A percentile compares a stretch with the other conserved stretches of the same genome.
Evolutionary conservation across 202 grass and related monocot species (phyloP).

Genomic region (Cymbopogon flexuosus): DNA sequence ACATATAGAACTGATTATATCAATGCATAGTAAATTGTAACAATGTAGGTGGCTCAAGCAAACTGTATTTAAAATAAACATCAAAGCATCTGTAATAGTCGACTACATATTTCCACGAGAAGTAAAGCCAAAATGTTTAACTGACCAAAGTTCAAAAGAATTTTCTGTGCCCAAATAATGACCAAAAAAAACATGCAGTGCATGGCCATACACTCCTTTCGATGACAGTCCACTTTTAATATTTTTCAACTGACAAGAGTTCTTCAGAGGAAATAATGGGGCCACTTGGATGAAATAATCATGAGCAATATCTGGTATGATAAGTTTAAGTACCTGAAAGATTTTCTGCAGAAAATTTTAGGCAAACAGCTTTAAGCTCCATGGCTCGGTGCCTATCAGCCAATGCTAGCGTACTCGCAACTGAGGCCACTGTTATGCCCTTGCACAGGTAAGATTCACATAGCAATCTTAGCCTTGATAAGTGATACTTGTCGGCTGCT

Average conservation of each 20-base stretch:
- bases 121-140: neutral
- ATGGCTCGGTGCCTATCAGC: conserved; percentile 73
- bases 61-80: neutral
- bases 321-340: conserved; percentile 58
- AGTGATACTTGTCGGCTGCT: conserved; percentile 84
- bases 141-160: neutral
- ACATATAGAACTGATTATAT: conserved; percentile 2
- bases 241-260: neutral
- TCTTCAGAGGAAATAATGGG: neutral
- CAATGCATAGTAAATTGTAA: neutral
- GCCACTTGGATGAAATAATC: neutral
- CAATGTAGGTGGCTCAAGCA: neutral
- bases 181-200: neutral
- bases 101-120: neutral
- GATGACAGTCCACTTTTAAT: neutral
- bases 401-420: conserved; percentile 68
- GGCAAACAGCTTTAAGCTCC: conserved; percentile 94
- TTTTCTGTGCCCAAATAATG: neutral
- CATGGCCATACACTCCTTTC: neutral
- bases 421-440: conserved; percentile 67
- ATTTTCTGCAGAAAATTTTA: conserved; percentile 89
- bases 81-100: neutral
- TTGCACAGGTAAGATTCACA: conserved; percentile 92
- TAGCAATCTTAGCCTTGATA: conserved; percentile 66
- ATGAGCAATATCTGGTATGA: neutral